Evolutionary conservation across 2,329 filamentous ascomycete genomes (phyloP), one percentile per base, ranked within the genome.

Genomic region (Passalora sequoiae): DNA sequence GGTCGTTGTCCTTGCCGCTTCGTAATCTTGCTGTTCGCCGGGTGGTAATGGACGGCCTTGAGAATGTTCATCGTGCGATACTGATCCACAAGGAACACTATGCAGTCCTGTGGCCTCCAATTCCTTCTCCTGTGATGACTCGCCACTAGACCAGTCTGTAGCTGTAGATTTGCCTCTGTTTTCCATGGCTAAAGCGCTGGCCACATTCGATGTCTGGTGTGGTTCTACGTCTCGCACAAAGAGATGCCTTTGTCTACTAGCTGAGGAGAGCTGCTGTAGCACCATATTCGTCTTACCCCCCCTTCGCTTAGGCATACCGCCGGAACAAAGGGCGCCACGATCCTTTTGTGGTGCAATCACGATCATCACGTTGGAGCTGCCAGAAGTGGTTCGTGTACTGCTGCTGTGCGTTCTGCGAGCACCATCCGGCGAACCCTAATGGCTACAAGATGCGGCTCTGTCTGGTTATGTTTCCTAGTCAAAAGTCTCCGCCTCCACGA

Each of bases 381-480:
- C n/a, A 12, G 16, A 17, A 32, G 9, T 32, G 30, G 30, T 32
- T 32, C 30, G 8, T 17, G 4, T 32, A n/a, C 15, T 8, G 20
- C 32, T 15, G 13, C 13, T 33, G 22, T 10, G 7, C 19, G 20
- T 36, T 6, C 6, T 12, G 24, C 24, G 24, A 12, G 6, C 24
- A 7, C 6, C 12, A 27, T 6, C 24, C 24, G 12, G 24, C 24
- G 12, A 27, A 27, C 6, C 24, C 24, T 27, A 27, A 27, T 27
- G 6, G 24, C 24, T 27, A 27, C 24, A 6, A 27, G 24, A 27
- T 27, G 32, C 32, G 32, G 32, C 32, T 36, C 32, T 36, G 32
- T 20, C n/a, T 16, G 17, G 24, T 6, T 27, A 27, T 27, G 24
- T 7, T 7, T 7, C 12, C 24, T 36, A 21, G 32, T 4, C 13